Evolutionary conservation across 441 rosid genomes (phyloP).

Genomic region (Pelargonium myrrhifolium): DNA sequence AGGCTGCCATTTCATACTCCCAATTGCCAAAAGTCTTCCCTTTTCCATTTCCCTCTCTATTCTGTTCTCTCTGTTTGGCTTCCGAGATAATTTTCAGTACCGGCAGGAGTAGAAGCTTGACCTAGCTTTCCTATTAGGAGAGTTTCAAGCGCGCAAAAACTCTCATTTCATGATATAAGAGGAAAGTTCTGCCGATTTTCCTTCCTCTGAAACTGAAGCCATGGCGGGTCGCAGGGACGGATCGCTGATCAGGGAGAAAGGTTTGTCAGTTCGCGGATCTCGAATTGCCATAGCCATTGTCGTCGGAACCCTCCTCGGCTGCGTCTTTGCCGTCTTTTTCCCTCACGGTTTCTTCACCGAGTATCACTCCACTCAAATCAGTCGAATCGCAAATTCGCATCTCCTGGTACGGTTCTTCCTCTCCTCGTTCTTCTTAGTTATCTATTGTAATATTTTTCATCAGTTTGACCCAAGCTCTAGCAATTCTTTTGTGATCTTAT

Average conservation of each 20-base stretch:
- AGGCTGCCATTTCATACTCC: background rate
- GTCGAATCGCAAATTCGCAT: slow-evolving; percentile 32
- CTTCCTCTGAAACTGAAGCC: slow-evolving; percentile 9
- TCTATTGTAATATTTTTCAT: background rate
- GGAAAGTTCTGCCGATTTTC: background rate
- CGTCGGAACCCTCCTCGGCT: slow-evolving; percentile 64
- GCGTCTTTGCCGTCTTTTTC: slow-evolving; percentile 53
- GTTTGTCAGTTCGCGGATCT: slow-evolving; percentile 54
- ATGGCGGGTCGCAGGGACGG: slow-evolving; percentile 68
- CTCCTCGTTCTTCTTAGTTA: background rate
- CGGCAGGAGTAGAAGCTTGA: background rate
- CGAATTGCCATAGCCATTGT: slow-evolving; percentile 68
- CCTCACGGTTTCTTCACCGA: slow-evolving; percentile 66
- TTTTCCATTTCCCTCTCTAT: slow-evolving; percentile 4
- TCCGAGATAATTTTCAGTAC: background rate
- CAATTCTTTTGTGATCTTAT: background rate
- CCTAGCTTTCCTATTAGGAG: background rate
- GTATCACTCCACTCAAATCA: slow-evolving; percentile 24
- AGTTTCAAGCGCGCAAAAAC: background rate
- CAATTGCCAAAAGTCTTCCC: no score
- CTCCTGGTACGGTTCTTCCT: slow-evolving; percentile 38
- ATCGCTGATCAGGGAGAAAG: slow-evolving; percentile 25
- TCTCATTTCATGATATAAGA: background rate
- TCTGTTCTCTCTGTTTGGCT: slow-evolving; percentile 6
- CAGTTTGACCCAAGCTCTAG: background rate